Base-by-base conservation (phyloP, 2,329 filamentous ascomycete genomes). In the Colletotrichum theobromicola region DNA sequence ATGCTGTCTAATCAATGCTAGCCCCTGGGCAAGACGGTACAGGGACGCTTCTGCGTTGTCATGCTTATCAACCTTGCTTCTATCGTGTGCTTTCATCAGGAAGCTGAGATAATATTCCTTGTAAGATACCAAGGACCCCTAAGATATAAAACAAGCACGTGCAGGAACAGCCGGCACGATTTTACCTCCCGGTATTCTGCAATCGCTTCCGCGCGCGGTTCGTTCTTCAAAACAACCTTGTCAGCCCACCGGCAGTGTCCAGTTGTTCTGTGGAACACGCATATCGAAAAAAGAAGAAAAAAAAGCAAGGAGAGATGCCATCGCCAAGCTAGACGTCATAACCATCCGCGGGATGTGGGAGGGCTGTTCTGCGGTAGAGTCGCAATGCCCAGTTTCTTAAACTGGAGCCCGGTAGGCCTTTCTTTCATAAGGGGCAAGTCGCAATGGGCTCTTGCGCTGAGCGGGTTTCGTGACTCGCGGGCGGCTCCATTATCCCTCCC, bases 331-430 rank as follows among this genome's bases (percentile, higher is more conserved):
- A 57, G 53, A 57, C 53, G 53, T 57, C 53, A 57, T 57, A 16
- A 57, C 18, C 4, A 10, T 24, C 42, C 5, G 12, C 68, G 68
- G 68, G 53, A 71, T 71, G 68, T 71, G 68, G 68, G 68, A 71
- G 68, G 13, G 12, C 5, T n/a, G 42, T n/a, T 21, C 7, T 26
- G 42, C 13, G 42, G 42, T 50, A 50, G 42, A 50, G 42, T 50
- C 21, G 42, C 42, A 50, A 50, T 50, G 42, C 42, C 42, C 42
- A 50, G 42, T 50, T 50, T 50, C 42, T 50, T 21, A 21, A 50
- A 50, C n/a, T 50, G 42, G 42, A 50, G 42, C 42, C 42, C 3
- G n/a, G 46, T 37, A 42, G 24, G 32, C 61, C 60, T 50, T 21
- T 7, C n/a, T n/a, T 21, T 21, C n/a, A 21, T 50, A 50, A 50